Conservation (phyloP, 169 alveolate species). For the Babesia divergens region DNA sequence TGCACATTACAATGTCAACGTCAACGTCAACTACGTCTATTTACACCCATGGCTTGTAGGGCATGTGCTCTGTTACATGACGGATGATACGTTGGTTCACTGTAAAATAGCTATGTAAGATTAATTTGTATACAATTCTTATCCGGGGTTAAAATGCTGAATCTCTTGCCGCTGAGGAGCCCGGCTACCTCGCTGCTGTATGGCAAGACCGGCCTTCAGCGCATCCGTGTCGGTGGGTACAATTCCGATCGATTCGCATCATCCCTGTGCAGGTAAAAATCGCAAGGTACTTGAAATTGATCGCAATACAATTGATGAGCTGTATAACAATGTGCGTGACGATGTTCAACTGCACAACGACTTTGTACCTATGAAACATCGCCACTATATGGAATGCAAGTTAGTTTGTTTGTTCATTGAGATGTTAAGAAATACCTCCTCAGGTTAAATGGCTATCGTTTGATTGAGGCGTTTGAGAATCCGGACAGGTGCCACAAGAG, state of each 20-base stretch:
- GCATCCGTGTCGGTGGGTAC: conserved; percentile 58
- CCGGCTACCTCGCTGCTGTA: conserved; percentile 58
- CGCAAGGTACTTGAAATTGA: conserved; percentile 55
- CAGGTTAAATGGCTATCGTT: conserved; percentile 55
- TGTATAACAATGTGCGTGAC: conserved; percentile 40
- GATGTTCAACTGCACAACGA: conserved; percentile 64
- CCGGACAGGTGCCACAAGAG: conserved; percentile 63
- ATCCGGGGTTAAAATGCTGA: conserved; percentile 32
- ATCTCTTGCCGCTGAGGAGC: conserved; percentile 55
- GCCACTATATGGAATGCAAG: conserved; percentile 64
- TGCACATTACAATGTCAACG: too few relatives aligned
- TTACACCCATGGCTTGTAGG: background rate
- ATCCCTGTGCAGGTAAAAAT: conserved; percentile 26
- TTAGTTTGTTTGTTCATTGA: background rate
- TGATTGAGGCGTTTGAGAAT: conserved; percentile 63
- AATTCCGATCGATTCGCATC: background rate
- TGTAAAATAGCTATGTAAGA: background rate
- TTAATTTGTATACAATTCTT: too few relatives aligned
- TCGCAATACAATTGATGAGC: conserved; percentile 34
- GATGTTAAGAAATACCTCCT: background rate
- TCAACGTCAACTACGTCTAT: too few relatives aligned
- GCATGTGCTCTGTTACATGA: background rate
- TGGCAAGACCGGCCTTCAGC: conserved; percentile 64
- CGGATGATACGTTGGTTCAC: background rate
- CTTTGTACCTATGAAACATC: conserved; percentile 60